These are phyloP conservation scores for Verticillium nubilum DNA, from an alignment of 2,329 filamentous ascomycete genomes.

Conservation along the genomic window DNA sequence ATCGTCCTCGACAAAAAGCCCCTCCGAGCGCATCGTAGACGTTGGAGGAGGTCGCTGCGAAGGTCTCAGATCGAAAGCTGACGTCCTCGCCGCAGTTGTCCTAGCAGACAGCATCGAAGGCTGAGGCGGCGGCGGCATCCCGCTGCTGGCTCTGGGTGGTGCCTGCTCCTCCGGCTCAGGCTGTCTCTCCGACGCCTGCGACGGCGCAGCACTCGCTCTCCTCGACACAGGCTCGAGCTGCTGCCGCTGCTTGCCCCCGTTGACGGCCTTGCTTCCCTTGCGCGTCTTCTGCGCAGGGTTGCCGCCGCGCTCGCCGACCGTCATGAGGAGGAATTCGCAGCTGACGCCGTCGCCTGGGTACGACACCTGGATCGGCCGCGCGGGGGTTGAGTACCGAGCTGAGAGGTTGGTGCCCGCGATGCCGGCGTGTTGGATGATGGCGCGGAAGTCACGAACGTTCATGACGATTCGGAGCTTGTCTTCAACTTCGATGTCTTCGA, in stretches of 20 bases:
- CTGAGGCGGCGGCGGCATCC: slow-evolving; percentile 21
- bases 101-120: slow-evolving; percentile 3
- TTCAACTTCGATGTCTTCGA: slow-evolving; percentile 68
- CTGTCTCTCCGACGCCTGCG: slow-evolving; percentile 21
- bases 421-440: slow-evolving; percentile 71
- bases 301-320: slow-evolving; percentile 60
- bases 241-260: slow-evolving; percentile 34
- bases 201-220: slow-evolving; percentile 34
- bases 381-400: slow-evolving; percentile 66
- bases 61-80: slow-evolving; percentile 39
- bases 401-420: slow-evolving; percentile 61
- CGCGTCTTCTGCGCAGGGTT: slow-evolving; percentile 43
- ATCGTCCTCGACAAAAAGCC: slow-evolving; percentile 66
- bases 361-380: slow-evolving; percentile 65
- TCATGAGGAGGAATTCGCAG: slow-evolving; percentile 80
- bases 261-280: slow-evolving; percentile 23
- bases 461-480: slow-evolving; percentile 74
- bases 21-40: slow-evolving; percentile 57
- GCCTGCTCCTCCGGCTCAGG: slow-evolving; percentile 4
- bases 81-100: slow-evolving; percentile 9
- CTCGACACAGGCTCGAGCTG: slow-evolving; percentile 43
- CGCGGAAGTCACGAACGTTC: slow-evolving; percentile 77
- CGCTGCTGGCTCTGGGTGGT: slow-evolving; percentile 11
- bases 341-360: slow-evolving; percentile 64
- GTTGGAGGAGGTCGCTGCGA: slow-evolving; percentile 47